These are phyloP conservation scores for Phylloporus scabripes DNA, from an alignment of 768 basidiomycete genomes.

Conservation along the genomic window DNA sequence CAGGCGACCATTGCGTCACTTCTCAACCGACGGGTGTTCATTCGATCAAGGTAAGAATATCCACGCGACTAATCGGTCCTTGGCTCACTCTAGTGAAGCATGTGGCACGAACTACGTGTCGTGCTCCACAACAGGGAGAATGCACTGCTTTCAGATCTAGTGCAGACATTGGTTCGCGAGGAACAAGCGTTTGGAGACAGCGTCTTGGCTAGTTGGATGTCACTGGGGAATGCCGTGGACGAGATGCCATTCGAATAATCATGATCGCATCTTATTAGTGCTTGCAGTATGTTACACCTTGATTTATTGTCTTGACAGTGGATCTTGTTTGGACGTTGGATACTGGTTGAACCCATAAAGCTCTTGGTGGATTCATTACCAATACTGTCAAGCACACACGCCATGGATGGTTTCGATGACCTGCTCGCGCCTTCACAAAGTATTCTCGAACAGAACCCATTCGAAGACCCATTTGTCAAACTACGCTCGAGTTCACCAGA, in stretches of 20 bases:
- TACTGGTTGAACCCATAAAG: not conserved
- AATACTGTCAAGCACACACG: conserved; percentile 1
- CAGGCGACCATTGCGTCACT: conserved; percentile 72
- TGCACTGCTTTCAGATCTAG: conserved; percentile 65
- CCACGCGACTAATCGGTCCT: not conserved
- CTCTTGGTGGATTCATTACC: not conserved
- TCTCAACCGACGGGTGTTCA: conserved; percentile 76
- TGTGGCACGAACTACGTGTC: conserved; percentile 96
- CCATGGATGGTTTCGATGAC: conserved; percentile 78
- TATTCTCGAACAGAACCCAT: conserved; percentile 69
- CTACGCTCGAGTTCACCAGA: conserved; percentile 62
- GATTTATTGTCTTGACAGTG: conserved; percentile 6
- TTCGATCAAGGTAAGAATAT: conserved; percentile 69
- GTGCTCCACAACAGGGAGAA: conserved; percentile 90
- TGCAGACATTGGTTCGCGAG: conserved; percentile 67
- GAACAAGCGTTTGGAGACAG: conserved; percentile 65
- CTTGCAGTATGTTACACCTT: conserved; percentile 9
- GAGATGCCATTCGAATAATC: conserved; percentile 80
- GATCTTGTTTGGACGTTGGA: conserved; percentile 9
- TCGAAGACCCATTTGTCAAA: conserved; percentile 66
- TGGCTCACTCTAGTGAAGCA: conserved; percentile 38
- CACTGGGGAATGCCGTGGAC: conserved; percentile 63
- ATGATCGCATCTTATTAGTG: not conserved
- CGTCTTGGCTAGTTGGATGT: conserved; percentile 68
- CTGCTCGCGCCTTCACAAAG: conserved; percentile 56